A percentile compares a stretch with the other conserved stretches of the same genome.
Evolutionary conservation across 108 stramenopile genomes (phyloP).

Genomic region (Fragilariopsis cylindrus): DNA sequence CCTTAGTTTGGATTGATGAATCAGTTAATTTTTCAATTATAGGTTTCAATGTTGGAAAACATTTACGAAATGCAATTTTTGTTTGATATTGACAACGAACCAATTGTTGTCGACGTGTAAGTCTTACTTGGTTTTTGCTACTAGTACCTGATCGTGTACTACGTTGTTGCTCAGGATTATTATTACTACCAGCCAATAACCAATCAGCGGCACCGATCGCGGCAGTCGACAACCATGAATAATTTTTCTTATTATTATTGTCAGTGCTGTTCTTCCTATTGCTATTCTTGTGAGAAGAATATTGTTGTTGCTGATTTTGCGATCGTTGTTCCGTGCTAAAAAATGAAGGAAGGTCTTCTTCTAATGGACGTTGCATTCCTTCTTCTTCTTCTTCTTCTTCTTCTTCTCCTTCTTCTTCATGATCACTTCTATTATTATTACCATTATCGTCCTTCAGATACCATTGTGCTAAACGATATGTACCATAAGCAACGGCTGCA

Average conservation of each 20-base stretch:
- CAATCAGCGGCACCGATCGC: not conserved
- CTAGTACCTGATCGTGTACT: too few relatives aligned
- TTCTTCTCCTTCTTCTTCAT: not conserved
- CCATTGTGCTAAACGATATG: constrained; percentile 20
- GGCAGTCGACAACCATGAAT: not conserved
- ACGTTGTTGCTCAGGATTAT: too few relatives aligned
- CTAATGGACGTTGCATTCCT: constrained; percentile 3
- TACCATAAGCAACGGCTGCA: constrained; percentile 17
- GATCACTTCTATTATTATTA: not conserved
- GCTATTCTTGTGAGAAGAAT: too few relatives aligned
- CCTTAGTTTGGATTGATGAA: constrained; percentile 17
- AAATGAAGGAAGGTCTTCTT: constrained; percentile 3
- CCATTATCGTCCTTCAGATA: not conserved
- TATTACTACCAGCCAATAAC: not conserved
- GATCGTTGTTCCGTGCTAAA: not conserved
- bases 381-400: too few relatives aligned
- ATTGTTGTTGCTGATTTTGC: too few relatives aligned
- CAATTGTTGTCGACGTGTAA: constrained; percentile 18
- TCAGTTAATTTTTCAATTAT: constrained; percentile 20
- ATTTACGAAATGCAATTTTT: constrained; percentile 20
- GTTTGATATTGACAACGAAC: constrained; percentile 17
- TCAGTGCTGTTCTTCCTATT: too few relatives aligned
- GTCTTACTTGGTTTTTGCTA: too few relatives aligned
- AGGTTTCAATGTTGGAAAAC: constrained; percentile 23
- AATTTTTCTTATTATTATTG: not conserved